Evolutionary conservation across 768 basidiomycete genomes (phyloP), one percentile per base, ranked within the genome.

Genomic region (Amanita fuliginea): DNA sequence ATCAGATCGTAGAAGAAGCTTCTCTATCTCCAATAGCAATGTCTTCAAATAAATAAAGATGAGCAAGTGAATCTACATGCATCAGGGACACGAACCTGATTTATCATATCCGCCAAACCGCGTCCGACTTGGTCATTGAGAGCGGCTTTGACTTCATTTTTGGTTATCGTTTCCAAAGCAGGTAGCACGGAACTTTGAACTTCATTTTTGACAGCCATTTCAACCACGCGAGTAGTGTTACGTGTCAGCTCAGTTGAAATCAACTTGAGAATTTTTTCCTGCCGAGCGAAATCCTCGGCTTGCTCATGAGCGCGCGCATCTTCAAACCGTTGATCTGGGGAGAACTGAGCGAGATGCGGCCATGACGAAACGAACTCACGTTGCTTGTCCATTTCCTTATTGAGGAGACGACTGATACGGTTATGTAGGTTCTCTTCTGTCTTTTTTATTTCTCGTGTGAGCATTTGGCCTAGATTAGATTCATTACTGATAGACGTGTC

Each of bases 321-420:
- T 58, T 92, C 90, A 55, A 91, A 69, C 37, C 87, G 85, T 76
- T 82, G 79, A 59, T 91, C 90, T 92, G 60, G 40, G n/a, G 3
- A 26, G 5, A 21, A 56, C 42, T 9, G 49, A 50, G 33, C 19
- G 46, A 47, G 11, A 45, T 45, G 40, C 53, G 30, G 57, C 47
- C 44, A 42, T 26, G 33, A 37, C 49, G 41, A 42, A 51, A 59
- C 41, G 19, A 26, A 70, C 86, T 63, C 55, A 90, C 90, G 81
- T 63, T 92, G 88, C 65, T 84, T 91, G 59, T 92, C 90, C 74
- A 93, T 82, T 64, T 93, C 90, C 67, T 86, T 87, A 33, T 76
- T 75, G 55, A 93, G 81, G 46, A 90, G 67, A 39, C 83, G 78
- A n/a, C 82, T 82, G 51, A 93, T 81, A 42, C 83, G 79, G 34